Conservation (phyloP, 2,329 filamentous ascomycete genomes). For the Drechslerella coelobrocha region DNA sequence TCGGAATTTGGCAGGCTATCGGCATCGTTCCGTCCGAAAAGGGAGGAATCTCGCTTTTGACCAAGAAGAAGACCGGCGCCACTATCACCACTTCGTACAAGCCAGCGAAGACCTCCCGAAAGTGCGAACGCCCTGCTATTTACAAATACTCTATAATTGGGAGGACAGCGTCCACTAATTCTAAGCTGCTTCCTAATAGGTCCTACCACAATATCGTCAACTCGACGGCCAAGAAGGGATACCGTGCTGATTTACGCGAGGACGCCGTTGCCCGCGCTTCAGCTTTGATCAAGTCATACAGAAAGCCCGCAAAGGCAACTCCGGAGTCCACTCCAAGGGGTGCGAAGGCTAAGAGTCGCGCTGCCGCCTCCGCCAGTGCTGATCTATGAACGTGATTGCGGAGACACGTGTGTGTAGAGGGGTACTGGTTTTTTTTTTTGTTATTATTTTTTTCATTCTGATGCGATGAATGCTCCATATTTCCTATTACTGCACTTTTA, state of each 20-base stretch:
- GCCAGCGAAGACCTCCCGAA: slow-evolving; percentile 47
- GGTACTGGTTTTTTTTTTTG: slow-evolving; percentile 9
- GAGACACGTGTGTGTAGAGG: slow-evolving; percentile 15
- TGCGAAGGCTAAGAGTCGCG: slow-evolving; percentile 37
- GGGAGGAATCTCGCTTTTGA: slow-evolving; percentile 50
- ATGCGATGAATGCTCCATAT: slow-evolving; percentile 17
- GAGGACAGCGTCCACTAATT: slow-evolving; percentile 4
- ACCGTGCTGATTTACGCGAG: slow-evolving; percentile 42
- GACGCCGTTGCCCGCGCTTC: slow-evolving; percentile 49
- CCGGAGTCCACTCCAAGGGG: slow-evolving; percentile 47
- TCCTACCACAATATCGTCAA: slow-evolving; percentile 46
- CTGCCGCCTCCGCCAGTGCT: slow-evolving; percentile 29
- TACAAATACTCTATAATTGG: neutral
- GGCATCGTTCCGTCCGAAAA: slow-evolving; percentile 48
- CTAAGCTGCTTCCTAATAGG: slow-evolving; percentile 22
- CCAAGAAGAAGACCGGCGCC: slow-evolving; percentile 42
- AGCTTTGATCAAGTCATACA: slow-evolving; percentile 46
- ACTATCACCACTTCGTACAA: slow-evolving; percentile 40
- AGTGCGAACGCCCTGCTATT: slow-evolving; percentile 18
- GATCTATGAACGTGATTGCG: slow-evolving; percentile 32
- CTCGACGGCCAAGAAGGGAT: slow-evolving; percentile 48
- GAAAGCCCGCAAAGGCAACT: slow-evolving; percentile 42
- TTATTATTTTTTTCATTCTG: neutral
- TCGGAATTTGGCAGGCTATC: slow-evolving; percentile 36
- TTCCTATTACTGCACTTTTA: slow-evolving; percentile 32